Percentiles rank a stretch among this genome's conserved stretches.
Conservation (phyloP, 345 rosid species). For the Citrus medica region DNA sequence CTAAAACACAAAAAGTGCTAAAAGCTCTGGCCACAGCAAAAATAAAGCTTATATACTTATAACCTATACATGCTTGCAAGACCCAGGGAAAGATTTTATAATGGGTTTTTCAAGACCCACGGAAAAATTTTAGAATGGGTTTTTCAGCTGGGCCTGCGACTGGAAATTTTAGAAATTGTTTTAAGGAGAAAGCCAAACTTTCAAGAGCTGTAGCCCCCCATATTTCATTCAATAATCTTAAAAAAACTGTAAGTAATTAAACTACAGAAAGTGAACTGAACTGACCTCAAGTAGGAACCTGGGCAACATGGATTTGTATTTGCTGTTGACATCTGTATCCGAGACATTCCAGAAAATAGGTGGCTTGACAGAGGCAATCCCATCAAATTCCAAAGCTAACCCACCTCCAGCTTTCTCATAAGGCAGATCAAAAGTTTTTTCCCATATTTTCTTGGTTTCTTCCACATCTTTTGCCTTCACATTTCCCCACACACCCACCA, state of each 20-base stretch:
- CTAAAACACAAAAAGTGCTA: neutral
- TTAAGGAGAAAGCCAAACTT: neutral
- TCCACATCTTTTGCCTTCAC: slow-evolving; percentile 48
- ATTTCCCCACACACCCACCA: slow-evolving; percentile 42
- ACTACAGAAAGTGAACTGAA: neutral
- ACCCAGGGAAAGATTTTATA: neutral
- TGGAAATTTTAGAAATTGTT: neutral
- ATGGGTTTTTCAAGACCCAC: neutral
- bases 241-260: neutral
- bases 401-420: slow-evolving; percentile 83
- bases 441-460: slow-evolving; percentile 59
- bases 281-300: slow-evolving; percentile 78
- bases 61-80: neutral
- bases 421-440: slow-evolving; percentile 62
- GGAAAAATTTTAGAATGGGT: neutral
- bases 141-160: neutral
- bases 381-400: slow-evolving; percentile 28
- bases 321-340: slow-evolving; percentile 60
- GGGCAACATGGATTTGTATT: slow-evolving; percentile 65
- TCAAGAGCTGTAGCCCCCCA: neutral
- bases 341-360: slow-evolving; percentile 69
- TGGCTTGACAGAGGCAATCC: slow-evolving; percentile 24
- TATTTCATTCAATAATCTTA: neutral
- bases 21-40: neutral
- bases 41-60: neutral